Evolutionary conservation across 169 alveolate genomes (phyloP), one percentile per base, ranked within the genome.

Genomic region (Cryptosporidium felis): DNA sequence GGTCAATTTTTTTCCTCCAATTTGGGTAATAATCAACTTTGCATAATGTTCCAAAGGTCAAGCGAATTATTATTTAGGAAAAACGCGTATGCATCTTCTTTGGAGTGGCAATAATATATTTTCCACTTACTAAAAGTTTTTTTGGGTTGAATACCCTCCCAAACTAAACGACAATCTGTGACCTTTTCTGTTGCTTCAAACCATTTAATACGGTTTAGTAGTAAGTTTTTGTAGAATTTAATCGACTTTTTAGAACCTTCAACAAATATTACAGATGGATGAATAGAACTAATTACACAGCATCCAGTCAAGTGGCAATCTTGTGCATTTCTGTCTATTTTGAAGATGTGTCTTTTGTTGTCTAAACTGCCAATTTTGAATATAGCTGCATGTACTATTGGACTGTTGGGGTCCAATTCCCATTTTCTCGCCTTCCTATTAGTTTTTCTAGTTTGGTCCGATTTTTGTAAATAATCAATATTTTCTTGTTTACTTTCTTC

Each of bases 281-380:
- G 90, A 49, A 63, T 63, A 28, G 94, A 91, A 58, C 90, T 80
- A 18, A 95, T 82, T 65, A 94, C 89, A 62, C 96, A 94, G 14
- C 92, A 93, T 21, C 97, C 97, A 5, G 97, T 93, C 40, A 95
- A 91, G 89, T 95, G 97, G 40, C 92, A 90, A 81, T 95, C 97
- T 63, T 94, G 93, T 6, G 97, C 97, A 60, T 95, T 95, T 38
- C 90, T 92, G 62, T 95, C 96, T 44, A 95, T 88, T 40, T 88
- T 88, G 80, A 79, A 88, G 26, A 88, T 80, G 36, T 80, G 80
- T 12, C 91, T 49, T 34, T 80, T 88, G 82, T 88, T 63, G 5
- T 60, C 58, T 10, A 88, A 59, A 21, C 32, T 63, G 44, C 40
- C 56, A 40, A 89, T 49, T 38, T 79, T 36, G 59, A 80, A 89